Evolutionary conservation across 192 early-diverging fungal species (phyloP).

Genomic region (Anaeromyces robustus): DNA sequence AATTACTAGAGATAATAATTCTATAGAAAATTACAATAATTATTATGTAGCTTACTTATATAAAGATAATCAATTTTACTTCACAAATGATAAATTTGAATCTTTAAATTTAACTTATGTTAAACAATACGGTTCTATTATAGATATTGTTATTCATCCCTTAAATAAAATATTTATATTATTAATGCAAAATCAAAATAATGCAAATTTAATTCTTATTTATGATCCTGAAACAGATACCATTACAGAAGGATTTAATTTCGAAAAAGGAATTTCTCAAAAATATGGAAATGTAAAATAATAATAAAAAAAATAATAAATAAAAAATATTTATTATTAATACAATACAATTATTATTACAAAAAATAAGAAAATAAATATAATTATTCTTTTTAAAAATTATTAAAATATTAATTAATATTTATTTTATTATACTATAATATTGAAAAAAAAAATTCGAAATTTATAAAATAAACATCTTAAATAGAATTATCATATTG

Average conservation of each 20-base stretch:
- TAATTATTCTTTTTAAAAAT: too few species aligned
- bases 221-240: background rate
- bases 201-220: background rate
- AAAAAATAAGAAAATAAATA: too few species aligned
- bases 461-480: too few species aligned
- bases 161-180: background rate
- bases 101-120: background rate
- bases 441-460: too few species aligned
- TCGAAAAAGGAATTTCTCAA: background rate
- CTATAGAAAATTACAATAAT: background rate
- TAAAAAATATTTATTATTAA: background rate
- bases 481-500: background rate
- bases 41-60: background rate
- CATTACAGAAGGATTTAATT: background rate
- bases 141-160: background rate
- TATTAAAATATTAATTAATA: too few species aligned
- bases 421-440: too few species aligned
- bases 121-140: background rate
- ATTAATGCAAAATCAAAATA: background rate
- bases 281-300: background rate
- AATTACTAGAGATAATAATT: background rate
- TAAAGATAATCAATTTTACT: background rate
- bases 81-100: background rate
- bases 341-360: too few species aligned
- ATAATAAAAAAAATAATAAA: too few species aligned